Base-by-base conservation (phyloP, 139 green algal genomes). In the Penium margaritaceum region DNA sequence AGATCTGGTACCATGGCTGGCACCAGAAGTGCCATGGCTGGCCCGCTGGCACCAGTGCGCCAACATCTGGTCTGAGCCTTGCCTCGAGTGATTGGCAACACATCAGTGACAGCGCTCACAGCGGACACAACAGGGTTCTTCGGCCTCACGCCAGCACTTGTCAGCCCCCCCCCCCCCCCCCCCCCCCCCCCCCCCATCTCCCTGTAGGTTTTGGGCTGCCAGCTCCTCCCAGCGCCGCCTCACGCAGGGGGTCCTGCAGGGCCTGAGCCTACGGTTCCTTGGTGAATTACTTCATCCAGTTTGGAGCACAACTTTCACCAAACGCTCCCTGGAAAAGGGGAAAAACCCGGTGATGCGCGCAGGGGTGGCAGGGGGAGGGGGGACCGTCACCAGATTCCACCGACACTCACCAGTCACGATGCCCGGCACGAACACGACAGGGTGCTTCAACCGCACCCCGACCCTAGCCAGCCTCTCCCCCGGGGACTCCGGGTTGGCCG, bases 401-500 rank as follows among this genome's bases (percentile, higher is more conserved):
- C n/a, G n/a, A n/a, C n/a, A n/a, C n/a, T n/a, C 51, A 29, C 68
- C 68, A 15, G 73, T 74, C 37, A 73, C 63, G 39, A 80, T 68
- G 27, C 73, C 73, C 24, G 73, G 73, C n/a, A 80, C n/a, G 37
- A 80, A 69, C 5, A 80, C 73, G 14, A 80, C 53, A 7, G 73
- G 73, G 30, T 80, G 73, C 29, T 67, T 67, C 1, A 37, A 39
- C 1, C 19, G 35, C 34, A 78, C n/a, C 7, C 70, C 70, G 27
- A 74, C 70, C 17, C 34, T 32, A 15, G 34, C 34, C 57, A 73
- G 61, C 14, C 57, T 5, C 33, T 24, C 44, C 15, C 70, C 70
- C 1, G 70, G 70, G 21, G 62, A 34, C 24, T 69, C 62, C 9
- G 32, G 33, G 14, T 47, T 17, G 62, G 33, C 21, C 14, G 24